Evolutionary conservation across 805 yeast genomes (phyloP), one percentile per base, ranked within the genome.

Genomic region (Metschnikowia lachancei): DNA sequence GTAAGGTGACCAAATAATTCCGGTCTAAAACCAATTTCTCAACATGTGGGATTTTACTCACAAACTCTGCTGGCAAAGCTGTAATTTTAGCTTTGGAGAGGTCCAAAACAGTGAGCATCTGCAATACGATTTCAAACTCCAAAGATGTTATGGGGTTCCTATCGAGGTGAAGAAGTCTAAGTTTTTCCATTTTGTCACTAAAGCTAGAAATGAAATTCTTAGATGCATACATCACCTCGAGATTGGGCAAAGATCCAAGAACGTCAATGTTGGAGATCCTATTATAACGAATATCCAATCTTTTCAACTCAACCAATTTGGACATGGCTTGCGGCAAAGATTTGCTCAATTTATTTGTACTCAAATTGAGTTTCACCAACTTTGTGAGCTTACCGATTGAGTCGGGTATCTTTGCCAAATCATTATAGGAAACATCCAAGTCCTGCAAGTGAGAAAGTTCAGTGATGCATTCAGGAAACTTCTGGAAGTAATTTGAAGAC

Each of bases 81-180:
- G 96, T 80, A 40, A 94, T 69, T 57, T 87, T 89, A 1, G 96
- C 97, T 58, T 85, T 86, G 9, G 87, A 80, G 43, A 94, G 69
- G 51, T 89, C 89, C 40, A 94, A 72, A 14, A 82, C 80, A 1
- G 89, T 83, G 62, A 90, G 71, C 51, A 79, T 75, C 10, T 74
- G 71, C 62, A 87, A 78, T 18, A 74, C 63, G 29, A 78, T 79
- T 31, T 66, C 68, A 51, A 82, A 77, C 24, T 71, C 71, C 52
- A 87, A 75, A 47, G 78, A 75, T 0, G 96, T 89, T 45, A 90
- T 79, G 4, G 97, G 97, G 62, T 90, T 91, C 60, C 85, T 79
- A 60, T 86, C 90, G 39, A 90, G 70, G 58, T 84, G 86, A 34
- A 91, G 71, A 13, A 84, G 76, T 58, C 85, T 78, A 55, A 91